These are phyloP conservation scores for Penicillium corylophilum DNA, from an alignment of 2,329 filamentous ascomycete genomes.

Conservation along the genomic window DNA sequence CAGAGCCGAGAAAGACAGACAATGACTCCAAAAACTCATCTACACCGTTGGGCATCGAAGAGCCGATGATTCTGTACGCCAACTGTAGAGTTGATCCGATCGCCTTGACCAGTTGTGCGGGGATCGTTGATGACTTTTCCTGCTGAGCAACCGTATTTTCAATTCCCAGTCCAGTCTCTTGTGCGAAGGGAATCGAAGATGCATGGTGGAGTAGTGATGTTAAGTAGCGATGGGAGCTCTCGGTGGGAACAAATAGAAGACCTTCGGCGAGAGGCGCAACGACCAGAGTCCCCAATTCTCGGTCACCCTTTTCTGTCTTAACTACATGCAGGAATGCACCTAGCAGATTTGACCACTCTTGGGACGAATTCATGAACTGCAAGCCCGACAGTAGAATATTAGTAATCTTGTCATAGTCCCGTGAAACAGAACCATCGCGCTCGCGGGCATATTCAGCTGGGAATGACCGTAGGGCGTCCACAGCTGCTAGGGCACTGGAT, in stretches of 20 bases:
- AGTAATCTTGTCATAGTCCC: constrained; percentile 68
- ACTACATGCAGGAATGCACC: constrained; percentile 57
- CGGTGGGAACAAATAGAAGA: constrained; percentile 37
- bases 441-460: constrained; percentile 41
- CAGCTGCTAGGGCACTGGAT: constrained; percentile 33
- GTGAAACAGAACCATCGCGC: constrained; percentile 55
- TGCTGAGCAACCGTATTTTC: constrained; percentile 4
- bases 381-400: constrained; percentile 65
- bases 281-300: constrained; percentile 63
- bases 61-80: constrained; percentile 53
- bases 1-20: constrained; percentile 53
- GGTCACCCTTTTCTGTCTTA: constrained; percentile 64
- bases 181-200: constrained; percentile 35
- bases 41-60: constrained; percentile 41
- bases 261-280: constrained; percentile 68
- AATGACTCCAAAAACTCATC: constrained; percentile 56
- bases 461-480: constrained; percentile 42
- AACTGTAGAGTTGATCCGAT: constrained; percentile 53
- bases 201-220: constrained; percentile 34
- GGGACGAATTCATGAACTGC: constrained; percentile 24
- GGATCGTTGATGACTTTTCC: constrained; percentile 13
- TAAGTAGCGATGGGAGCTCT: constrained; percentile 37
- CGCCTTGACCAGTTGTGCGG: constrained; percentile 63
- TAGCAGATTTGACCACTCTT: constrained; percentile 55
- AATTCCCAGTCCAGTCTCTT: constrained; percentile 8